These are phyloP conservation scores for Stachybotrys chartarum DNA, from an alignment of 2,329 filamentous ascomycete species.

Conservation along the genomic window DNA sequence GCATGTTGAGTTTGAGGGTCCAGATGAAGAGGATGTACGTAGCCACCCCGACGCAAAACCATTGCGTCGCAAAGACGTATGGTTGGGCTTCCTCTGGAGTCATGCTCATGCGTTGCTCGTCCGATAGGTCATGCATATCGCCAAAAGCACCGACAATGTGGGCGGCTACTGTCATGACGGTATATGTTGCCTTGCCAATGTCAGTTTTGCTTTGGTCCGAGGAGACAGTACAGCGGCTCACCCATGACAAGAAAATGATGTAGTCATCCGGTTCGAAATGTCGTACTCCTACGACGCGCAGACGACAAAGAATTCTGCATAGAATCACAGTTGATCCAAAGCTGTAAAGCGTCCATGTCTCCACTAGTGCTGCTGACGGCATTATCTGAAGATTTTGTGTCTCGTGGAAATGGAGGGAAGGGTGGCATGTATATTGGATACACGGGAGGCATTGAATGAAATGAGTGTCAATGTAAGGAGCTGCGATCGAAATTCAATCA, in stretches of 20 bases:
- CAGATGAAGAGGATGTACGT: constrained; percentile 19
- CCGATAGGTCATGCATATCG: constrained; percentile 7
- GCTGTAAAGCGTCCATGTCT: constrained; percentile 7
- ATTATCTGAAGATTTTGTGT: too few species aligned
- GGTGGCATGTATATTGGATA: too few species aligned
- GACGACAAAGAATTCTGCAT: constrained; percentile 4
- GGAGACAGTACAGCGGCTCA: neutral
- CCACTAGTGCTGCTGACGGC: constrained; percentile 1
- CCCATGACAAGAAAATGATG: constrained; percentile 8
- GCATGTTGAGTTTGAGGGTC: constrained; percentile 29
- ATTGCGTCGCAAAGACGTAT: constrained; percentile 9
- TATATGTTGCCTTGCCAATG: constrained; percentile 5
- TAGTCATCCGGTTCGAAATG: constrained; percentile 8
- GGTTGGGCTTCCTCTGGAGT: constrained; percentile 3
- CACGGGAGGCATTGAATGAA: too few species aligned
- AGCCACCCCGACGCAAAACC: constrained; percentile 9
- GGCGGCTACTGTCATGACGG: constrained; percentile 9
- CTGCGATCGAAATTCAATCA: too few species aligned
- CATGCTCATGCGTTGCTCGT: constrained; percentile 3
- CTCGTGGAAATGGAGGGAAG: too few species aligned
- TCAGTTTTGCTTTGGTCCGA: neutral
- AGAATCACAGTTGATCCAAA: constrained; percentile 8
- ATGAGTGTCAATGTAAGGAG: too few species aligned
- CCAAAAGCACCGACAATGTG: constrained; percentile 7
- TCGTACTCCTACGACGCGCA: constrained; percentile 5